These are phyloP conservation scores for Eragrostis tef DNA, from an alignment of 202 grass and related monocot species.

Conservation along the genomic window DNA sequence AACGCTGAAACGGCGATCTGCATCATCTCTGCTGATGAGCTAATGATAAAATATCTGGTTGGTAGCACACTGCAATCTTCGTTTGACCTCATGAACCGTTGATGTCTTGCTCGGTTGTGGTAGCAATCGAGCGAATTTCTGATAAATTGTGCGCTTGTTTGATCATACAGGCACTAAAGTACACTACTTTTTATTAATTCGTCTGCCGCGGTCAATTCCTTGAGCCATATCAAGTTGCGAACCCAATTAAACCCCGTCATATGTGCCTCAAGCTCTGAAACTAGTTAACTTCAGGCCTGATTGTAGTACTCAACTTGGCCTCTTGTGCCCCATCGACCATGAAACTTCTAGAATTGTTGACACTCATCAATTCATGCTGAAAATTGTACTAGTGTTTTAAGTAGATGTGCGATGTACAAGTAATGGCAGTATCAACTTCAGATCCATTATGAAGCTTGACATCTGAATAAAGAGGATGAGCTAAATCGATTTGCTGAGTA, in stretches of 20 bases:
- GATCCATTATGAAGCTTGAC: constrained; percentile 42
- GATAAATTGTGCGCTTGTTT: constrained; percentile 1
- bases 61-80: constrained; percentile 40
- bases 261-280: constrained; percentile 1
- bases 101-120: neutral
- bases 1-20: constrained; percentile 35
- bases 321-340: neutral
- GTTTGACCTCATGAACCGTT: constrained; percentile 24
- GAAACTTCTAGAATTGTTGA: constrained; percentile 33
- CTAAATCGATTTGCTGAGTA: neutral
- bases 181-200: neutral
- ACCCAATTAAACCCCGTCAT: neutral
- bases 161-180: neutral
- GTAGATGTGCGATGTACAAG: neutral
- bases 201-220: constrained; percentile 30
- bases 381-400: neutral
- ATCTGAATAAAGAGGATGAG: neutral
- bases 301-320: constrained; percentile 21
- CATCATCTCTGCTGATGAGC: constrained; percentile 19
- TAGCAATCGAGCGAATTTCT: constrained; percentile 2
- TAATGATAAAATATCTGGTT: constrained; percentile 32
- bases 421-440: neutral
- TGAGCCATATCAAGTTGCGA: constrained; percentile 29
- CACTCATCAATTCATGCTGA: neutral
- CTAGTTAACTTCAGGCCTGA: neutral